Evolutionary conservation across 2,329 filamentous ascomycete species (phyloP), one percentile per base, ranked within the genome.

Genomic region (Alternaria atra): DNA sequence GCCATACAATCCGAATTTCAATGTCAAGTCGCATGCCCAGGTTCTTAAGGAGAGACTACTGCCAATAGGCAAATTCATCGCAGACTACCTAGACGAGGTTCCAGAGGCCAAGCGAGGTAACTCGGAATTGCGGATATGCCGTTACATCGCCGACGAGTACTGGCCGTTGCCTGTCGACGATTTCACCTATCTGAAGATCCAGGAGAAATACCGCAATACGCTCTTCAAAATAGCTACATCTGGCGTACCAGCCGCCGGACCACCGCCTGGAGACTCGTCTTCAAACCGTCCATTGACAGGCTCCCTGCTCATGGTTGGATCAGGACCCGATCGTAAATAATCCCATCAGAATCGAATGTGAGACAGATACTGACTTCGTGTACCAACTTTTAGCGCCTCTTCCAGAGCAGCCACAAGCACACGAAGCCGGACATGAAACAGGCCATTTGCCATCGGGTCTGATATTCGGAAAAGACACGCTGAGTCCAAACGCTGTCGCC

Each of bases 81-180:
- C 64, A 5, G 2, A 35, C 0, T 7, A 55, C 10, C 20, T 67
- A 8, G 32, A 50, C 6, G 20, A 34, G 0, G 10, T 58, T 9
- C 23, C 52, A 12, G 51, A 55, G 25, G 52, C 52, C 12, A 27
- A 13, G 5, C 39, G 58, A 12, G 62, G 63, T 9, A 15, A 2
- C 2, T 37, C 58, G 17, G 70, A 73, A 43, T 13, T 68, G 35
- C 32, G 58, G 32, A 47, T 70, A 8, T 72, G 67, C 42, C 61
- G 46, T 6, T 43, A 66, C 20, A 66, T 72, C 25, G 65, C 70
- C 2, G 32, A 51, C 0, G 37, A 58, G 4, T 65, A 67, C 47
- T 73, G 69, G 70, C 70, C 68, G 5, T 46, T 64, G 10, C 62
- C 64, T 13, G 32, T 53, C 20, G 40, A 34, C 30, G n/a, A 60